These are phyloP conservation scores for Penicillium verhagenii DNA, from an alignment of 495 filamentous ascomycete species.

Conservation along the genomic window DNA sequence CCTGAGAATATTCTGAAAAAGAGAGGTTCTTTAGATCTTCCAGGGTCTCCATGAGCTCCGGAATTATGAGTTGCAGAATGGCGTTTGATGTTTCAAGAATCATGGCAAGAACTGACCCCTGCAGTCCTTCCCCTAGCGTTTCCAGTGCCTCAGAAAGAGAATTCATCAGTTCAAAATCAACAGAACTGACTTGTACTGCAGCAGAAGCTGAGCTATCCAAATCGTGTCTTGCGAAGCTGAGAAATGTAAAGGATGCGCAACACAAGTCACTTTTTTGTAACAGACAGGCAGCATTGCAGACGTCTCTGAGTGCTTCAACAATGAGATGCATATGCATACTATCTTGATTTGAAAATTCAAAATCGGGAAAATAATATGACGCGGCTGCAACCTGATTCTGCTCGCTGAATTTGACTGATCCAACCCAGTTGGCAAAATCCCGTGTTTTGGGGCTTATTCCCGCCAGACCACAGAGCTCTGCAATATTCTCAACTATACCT, in stretches of 20 bases:
- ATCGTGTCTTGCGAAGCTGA: too few relatives aligned
- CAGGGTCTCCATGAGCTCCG: too few relatives aligned
- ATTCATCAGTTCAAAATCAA: neutral
- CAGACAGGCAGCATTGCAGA: neutral
- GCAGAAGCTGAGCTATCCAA: neutral
- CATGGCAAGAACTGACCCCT: too few relatives aligned
- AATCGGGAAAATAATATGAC: too few relatives aligned
- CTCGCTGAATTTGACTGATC: too few relatives aligned
- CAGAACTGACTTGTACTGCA: neutral
- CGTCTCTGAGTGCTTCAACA: too few relatives aligned
- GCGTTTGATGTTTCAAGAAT: too few relatives aligned
- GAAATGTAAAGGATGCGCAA: neutral
- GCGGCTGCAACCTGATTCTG: too few relatives aligned
- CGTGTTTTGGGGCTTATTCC: neutral
- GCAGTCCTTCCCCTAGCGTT: too few relatives aligned
- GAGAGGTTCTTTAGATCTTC: neutral
- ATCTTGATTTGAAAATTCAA: neutral
- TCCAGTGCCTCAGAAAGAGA: too few relatives aligned
- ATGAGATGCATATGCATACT: too few relatives aligned
- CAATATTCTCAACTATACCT: neutral
- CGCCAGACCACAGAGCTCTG: neutral
- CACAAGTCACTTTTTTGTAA: neutral
- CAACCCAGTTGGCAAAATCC: neutral
- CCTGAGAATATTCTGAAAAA: neutral
- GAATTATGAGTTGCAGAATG: too few relatives aligned